These are phyloP conservation scores for Populus simonii DNA, from an alignment of 345 rosid species.

Conservation along the genomic window DNA sequence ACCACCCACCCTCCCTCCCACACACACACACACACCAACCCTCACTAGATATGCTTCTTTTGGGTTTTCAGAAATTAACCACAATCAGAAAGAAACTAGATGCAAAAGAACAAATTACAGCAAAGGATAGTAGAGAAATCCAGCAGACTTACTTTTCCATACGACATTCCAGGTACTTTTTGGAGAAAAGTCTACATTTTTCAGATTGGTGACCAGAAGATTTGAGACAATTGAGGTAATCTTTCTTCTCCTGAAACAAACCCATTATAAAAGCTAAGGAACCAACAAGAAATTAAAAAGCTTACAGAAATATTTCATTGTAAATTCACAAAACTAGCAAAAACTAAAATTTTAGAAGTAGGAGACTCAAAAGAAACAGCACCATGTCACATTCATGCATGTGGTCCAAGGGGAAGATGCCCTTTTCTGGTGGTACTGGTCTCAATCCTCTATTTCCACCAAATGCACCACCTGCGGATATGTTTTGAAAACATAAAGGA, in stretches of 20 bases:
- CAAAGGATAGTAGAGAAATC: neutral
- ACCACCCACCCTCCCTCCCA: neutral
- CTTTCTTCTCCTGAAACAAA: slow-evolving; percentile 78
- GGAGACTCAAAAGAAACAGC: neutral
- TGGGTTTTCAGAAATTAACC: neutral
- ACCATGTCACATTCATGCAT: slow-evolving; percentile 83
- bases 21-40: neutral
- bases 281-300: neutral
- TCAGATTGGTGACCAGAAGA: slow-evolving; percentile 72
- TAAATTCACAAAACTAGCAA: neutral
- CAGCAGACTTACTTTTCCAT: slow-evolving; percentile 72
- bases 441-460: slow-evolving; percentile 90
- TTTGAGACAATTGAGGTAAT: slow-evolving; percentile 79
- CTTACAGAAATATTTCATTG: neutral
- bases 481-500: neutral
- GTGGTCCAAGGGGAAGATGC: slow-evolving; percentile 90
- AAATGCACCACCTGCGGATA: slow-evolving; percentile 76
- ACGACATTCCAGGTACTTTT: slow-evolving; percentile 82
- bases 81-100: neutral
- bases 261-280: neutral
- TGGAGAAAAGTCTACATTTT: slow-evolving; percentile 66
- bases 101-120: neutral
- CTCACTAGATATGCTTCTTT: neutral
- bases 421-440: slow-evolving; percentile 94
- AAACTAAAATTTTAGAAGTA: neutral